Evolutionary conservation across 805 yeast species (phyloP), one percentile per base, ranked within the genome.

Genomic region (Candida patagonica): DNA sequence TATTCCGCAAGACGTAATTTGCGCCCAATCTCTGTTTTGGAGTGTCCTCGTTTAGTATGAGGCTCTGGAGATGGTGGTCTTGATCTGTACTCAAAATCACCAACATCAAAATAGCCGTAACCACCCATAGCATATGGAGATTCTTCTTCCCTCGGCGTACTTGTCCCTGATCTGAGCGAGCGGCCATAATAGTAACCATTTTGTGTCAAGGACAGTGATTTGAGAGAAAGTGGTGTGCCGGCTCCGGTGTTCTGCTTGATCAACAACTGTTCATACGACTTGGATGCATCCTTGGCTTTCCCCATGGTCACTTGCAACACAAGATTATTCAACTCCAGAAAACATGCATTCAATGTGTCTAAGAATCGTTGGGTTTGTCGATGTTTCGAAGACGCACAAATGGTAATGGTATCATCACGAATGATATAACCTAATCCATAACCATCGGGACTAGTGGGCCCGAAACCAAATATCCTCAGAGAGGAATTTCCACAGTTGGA

Each of bases 401-500:
- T 72, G 1, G 87, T 74, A 21, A 87, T 74, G 16, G 85, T 76
- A 53, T 85, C 83, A 31, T 68, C 74, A 58, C 88, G 86, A 50
- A 87, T 80, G 49, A 87, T 84, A 57, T 87, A 87, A 4, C 95
- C 95, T 26, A 87, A 72, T n/a, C 96, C 96, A 59, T 80, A 86
- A 2, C 96, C 96, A 54, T 84, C 88, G 35, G 86, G 80, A 10
- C 81, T 70, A 1, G 86, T 88, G 2, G 96, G 96, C 3, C 95
- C 94, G 54, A 87, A 87, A 0, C 96, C 96, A 65, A 87, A 87
- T 37, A 80, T 67, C 46, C 81, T 78, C 42, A 87, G 67, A 1
- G 95, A 81, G 5, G 95, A 94, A 57, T 87, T 87, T 27, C 96
- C 96, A 64, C 96, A 87, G 60, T 87, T 87, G 13, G 88, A 78